These are phyloP conservation scores for Klebsormidium nitens DNA, from an alignment of 139 green algal genomes.

Conservation along the genomic window DNA sequence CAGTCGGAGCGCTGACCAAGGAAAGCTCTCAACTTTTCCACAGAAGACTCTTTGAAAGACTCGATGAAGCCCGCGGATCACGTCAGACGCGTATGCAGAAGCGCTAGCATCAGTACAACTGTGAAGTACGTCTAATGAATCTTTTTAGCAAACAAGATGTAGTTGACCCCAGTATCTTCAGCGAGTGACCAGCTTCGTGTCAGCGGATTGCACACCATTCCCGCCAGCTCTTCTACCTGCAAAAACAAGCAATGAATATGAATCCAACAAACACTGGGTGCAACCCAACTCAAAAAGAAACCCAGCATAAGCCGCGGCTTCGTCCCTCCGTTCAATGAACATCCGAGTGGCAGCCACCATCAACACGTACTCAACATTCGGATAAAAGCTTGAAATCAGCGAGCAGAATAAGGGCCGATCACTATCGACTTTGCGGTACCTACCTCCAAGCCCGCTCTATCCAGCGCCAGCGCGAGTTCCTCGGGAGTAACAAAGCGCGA, in stretches of 20 bases:
- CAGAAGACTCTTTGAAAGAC: no score
- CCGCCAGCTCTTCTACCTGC: conserved; percentile 40
- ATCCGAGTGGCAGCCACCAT: background rate
- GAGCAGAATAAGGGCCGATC: background rate
- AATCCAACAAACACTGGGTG: background rate
- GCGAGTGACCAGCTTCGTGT: conserved; percentile 49
- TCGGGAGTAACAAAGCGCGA: conserved; percentile 79
- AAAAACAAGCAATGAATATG: background rate
- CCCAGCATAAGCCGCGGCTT: background rate
- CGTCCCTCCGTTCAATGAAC: background rate
- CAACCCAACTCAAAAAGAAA: background rate
- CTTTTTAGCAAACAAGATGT: conserved; percentile 53
- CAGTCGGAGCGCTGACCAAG: no score
- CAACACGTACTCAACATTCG: background rate
- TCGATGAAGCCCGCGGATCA: no score
- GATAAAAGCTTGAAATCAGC: background rate
- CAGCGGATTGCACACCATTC: conserved; percentile 56
- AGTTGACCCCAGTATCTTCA: conserved; percentile 66
- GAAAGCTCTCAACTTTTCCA: no score
- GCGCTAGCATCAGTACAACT: no score
- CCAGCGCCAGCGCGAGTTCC: conserved; percentile 32
- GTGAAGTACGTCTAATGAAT: no score
- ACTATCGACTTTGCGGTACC: background rate
- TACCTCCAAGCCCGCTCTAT: conserved; percentile 6
- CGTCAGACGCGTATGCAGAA: no score